A percentile compares a stretch with the other conserved stretches of the same genome.
Conservation (phyloP, 2,329 filamentous ascomycete species). For the Rachicladosporium sp. region DNA sequence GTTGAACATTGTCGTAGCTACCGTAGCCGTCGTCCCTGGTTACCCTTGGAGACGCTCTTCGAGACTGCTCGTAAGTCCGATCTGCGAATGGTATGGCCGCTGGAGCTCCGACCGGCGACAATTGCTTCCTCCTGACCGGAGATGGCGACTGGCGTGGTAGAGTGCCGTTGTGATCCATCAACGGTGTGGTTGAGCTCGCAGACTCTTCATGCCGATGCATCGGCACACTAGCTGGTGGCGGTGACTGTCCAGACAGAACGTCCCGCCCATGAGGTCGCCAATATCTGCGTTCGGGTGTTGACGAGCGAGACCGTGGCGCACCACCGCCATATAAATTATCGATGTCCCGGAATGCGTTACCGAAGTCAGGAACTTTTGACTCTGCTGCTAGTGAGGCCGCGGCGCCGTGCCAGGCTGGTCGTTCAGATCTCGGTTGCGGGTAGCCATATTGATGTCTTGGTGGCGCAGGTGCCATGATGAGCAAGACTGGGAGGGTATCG, state of each 20-base stretch:
- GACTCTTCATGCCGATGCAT: constrained; percentile 13
- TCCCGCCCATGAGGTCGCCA: no score
- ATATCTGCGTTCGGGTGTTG: not conserved
- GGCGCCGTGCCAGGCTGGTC: not conserved
- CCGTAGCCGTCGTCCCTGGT: no score
- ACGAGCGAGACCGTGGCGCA: not conserved
- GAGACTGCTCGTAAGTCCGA: no score
- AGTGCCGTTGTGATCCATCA: constrained; percentile 16
- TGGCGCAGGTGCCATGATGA: no score
- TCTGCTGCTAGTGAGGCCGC: not conserved
- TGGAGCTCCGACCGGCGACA: no score
- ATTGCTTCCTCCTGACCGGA: no score
- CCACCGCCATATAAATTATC: not conserved
- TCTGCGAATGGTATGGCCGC: no score
- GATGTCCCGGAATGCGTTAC: not conserved
- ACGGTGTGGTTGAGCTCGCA: constrained; percentile 15
- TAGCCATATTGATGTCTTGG: not conserved
- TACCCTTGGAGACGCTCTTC: no score
- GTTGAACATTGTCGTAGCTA: no score
- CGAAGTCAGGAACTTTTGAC: not conserved
- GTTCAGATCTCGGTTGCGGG: not conserved
- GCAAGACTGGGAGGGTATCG: no score
- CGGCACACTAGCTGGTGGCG: not conserved
- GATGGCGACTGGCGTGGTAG: no score
- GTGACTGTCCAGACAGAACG: not conserved